These are phyloP conservation scores for Phialemonium atrogriseum DNA, from an alignment of 2,329 filamentous ascomycete species.

Conservation along the genomic window DNA sequence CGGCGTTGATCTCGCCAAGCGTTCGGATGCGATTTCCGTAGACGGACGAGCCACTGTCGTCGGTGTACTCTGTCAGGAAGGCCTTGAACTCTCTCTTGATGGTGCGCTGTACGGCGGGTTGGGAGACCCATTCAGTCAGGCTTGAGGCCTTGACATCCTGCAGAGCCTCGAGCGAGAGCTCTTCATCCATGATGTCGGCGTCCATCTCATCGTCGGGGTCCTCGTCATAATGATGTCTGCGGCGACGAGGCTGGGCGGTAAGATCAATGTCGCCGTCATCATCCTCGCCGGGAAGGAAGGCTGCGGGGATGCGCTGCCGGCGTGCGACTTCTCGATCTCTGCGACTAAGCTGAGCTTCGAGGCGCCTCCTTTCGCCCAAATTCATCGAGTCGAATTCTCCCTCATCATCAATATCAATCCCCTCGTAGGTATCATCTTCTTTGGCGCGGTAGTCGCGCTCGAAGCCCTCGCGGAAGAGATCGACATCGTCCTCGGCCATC, in stretches of 20 bases:
- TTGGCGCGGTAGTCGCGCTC: slow-evolving; percentile 63
- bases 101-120: slow-evolving; percentile 81
- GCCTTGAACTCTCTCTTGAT: slow-evolving; percentile 96
- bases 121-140: slow-evolving; percentile 90
- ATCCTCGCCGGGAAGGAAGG: slow-evolving; percentile 73
- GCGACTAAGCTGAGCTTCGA: slow-evolving; percentile 66
- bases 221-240: slow-evolving; percentile 88
- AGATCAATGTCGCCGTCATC: slow-evolving; percentile 80
- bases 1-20: slow-evolving; percentile 94
- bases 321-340: slow-evolving; percentile 66
- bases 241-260: slow-evolving; percentile 74
- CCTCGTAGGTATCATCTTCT: slow-evolving; percentile 64
- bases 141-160: slow-evolving; percentile 90
- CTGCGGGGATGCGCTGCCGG: slow-evolving; percentile 58
- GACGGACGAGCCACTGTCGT: slow-evolving; percentile 80
- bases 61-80: slow-evolving; percentile 93
- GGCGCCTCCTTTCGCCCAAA: slow-evolving; percentile 54
- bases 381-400: slow-evolving; percentile 66
- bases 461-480: slow-evolving; percentile 67
- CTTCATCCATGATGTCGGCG: slow-evolving; percentile 90
- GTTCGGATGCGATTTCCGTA: slow-evolving; percentile 92
- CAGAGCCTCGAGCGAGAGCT: slow-evolving; percentile 84
- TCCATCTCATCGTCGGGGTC: slow-evolving; percentile 88
- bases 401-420: slow-evolving; percentile 67
- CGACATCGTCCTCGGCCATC: slow-evolving; percentile 72